A percentile compares a stretch with the other conserved stretches of the same genome.
Evolutionary conservation across 2,329 filamentous ascomycete species (phyloP).

Genomic region (Neonectria sp.): DNA sequence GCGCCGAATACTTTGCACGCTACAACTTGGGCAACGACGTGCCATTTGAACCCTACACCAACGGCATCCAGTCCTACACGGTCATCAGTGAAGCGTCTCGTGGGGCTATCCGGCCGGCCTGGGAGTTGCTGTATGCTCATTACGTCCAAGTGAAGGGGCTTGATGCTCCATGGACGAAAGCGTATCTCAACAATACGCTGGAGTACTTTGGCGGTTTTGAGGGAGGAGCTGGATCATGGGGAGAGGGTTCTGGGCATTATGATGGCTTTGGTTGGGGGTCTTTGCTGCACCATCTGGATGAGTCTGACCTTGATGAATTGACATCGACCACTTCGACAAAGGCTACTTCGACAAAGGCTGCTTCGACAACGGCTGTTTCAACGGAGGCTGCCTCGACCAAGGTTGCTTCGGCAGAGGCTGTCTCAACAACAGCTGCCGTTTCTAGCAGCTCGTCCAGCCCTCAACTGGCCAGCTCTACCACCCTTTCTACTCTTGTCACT

Average conservation of each 20-base stretch:
- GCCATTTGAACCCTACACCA: constrained; percentile 36
- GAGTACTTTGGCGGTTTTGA: constrained; percentile 26
- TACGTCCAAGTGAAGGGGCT: constrained; percentile 35
- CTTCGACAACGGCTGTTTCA: not conserved
- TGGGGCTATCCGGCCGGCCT: constrained; percentile 24
- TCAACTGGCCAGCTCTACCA: not conserved
- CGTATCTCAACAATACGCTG: constrained; percentile 29
- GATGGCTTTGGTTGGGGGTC: constrained; percentile 32
- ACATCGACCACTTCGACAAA: not conserved
- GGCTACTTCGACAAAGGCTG: not conserved
- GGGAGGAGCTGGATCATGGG: constrained; percentile 28
- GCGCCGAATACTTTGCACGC: constrained; percentile 34
- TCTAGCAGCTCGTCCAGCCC: not conserved
- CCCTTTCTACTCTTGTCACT: not conserved
- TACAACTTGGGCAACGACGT: constrained; percentile 38
- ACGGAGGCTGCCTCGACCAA: not conserved
- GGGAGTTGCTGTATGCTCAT: constrained; percentile 35
- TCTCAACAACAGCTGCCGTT: not conserved
- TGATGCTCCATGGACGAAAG: constrained; percentile 33
- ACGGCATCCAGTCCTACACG: constrained; percentile 28
- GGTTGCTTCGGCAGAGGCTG: not conserved
- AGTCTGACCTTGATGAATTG: constrained; percentile 4
- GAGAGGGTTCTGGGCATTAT: constrained; percentile 20
- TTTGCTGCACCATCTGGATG: constrained; percentile 25
- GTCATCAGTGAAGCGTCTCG: constrained; percentile 23